These are phyloP conservation scores for Aphanomyces invadans DNA, from an alignment of 352 stramenopile genomes.

Conservation along the genomic window DNA sequence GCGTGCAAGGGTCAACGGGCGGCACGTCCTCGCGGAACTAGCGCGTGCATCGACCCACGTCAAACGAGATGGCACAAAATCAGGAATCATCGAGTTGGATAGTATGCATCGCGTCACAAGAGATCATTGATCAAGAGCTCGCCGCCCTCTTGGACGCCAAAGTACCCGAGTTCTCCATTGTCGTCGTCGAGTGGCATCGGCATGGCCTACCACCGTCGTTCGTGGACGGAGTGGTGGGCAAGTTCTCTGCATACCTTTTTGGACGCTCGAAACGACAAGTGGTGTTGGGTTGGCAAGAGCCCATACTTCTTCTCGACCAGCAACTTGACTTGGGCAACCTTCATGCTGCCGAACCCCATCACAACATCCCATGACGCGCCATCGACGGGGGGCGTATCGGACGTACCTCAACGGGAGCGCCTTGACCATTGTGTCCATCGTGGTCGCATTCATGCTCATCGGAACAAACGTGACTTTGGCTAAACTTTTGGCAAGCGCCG, in stretches of 20 bases:
- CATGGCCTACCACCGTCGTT: constrained; percentile 39
- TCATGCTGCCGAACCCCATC: constrained; percentile 42
- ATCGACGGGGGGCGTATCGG: no score
- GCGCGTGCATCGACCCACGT: no score
- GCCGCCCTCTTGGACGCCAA: constrained; percentile 60
- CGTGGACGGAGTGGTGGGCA: no score
- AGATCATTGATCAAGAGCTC: constrained; percentile 60
- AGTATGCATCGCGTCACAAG: constrained; percentile 9
- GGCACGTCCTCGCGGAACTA: no score
- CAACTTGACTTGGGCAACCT: constrained; percentile 59
- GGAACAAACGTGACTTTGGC: constrained; percentile 57
- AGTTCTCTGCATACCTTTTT: no score
- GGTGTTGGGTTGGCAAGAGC: constrained; percentile 37
- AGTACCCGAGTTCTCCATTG: constrained; percentile 58
- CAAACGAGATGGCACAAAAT: no score
- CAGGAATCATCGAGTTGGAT: no score
- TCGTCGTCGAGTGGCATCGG: constrained; percentile 61
- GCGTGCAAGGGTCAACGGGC: no score
- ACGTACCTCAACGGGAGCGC: constrained; percentile 46
- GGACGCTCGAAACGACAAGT: constrained; percentile 52
- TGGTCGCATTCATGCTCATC: constrained; percentile 64
- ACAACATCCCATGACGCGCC: no score
- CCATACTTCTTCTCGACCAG: constrained; percentile 70
- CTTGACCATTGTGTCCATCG: constrained; percentile 56
- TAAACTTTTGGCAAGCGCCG: constrained; percentile 48